These are phyloP conservation scores for Sarcodon aspratus DNA, from an alignment of 768 basidiomycete species.

Conservation along the genomic window DNA sequence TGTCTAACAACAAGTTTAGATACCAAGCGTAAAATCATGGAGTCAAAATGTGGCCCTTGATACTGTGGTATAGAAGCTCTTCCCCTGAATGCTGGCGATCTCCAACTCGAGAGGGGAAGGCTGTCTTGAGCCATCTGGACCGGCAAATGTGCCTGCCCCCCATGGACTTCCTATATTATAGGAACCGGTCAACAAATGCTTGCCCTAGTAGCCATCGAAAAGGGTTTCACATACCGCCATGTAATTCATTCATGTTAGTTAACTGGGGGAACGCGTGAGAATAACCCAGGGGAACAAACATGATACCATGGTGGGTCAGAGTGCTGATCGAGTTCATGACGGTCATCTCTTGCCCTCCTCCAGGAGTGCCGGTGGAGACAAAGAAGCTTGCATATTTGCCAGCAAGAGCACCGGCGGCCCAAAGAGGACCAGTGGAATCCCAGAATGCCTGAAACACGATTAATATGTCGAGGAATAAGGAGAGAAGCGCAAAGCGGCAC, in stretches of 20 bases:
- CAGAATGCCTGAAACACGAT: conserved; percentile 47
- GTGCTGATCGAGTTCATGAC: conserved; percentile 40
- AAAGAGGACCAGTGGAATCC: conserved; percentile 65
- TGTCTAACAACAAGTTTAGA: no score
- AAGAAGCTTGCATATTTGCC: conserved; percentile 76
- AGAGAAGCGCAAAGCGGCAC: no score
- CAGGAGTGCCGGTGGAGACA: conserved; percentile 57
- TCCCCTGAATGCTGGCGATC: conserved; percentile 47
- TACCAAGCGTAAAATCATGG: neutral
- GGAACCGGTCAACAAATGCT: neutral
- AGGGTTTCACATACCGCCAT: conserved; percentile 30
- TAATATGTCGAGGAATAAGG: conserved; percentile 3
- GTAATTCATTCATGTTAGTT: conserved; percentile 32
- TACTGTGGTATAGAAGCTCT: conserved; percentile 38
- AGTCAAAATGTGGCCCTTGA: conserved; percentile 23
- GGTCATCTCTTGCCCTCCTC: conserved; percentile 69
- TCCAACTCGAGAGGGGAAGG: conserved; percentile 46
- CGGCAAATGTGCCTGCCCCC: conserved; percentile 64
- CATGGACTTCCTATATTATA: conserved; percentile 53
- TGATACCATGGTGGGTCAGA: conserved; percentile 61
- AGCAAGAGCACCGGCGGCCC: conserved; percentile 44
- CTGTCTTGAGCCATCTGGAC: conserved; percentile 43
- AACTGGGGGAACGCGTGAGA: conserved; percentile 29
- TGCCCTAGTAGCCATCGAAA: neutral
- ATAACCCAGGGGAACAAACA: conserved; percentile 66